A percentile compares a stretch with the other conserved stretches of the same genome.
These are phyloP conservation scores for Botryotinia convoluta DNA, from an alignment of 2,329 filamentous ascomycete species.

Conservation along the genomic window DNA sequence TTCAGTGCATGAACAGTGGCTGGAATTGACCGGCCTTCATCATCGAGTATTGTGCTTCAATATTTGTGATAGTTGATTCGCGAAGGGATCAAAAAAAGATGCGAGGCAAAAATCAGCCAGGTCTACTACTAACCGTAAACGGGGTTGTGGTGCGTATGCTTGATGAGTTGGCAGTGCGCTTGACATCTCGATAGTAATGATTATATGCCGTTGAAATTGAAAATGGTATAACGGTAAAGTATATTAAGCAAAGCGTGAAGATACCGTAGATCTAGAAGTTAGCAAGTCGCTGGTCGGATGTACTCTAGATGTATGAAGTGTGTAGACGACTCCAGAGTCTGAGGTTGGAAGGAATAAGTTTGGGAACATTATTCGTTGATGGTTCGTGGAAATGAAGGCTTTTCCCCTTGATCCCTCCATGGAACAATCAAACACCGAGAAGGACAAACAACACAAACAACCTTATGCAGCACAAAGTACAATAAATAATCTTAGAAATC, in stretches of 20 bases:
- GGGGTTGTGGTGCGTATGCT: constrained; percentile 46
- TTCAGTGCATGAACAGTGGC: constrained; percentile 39
- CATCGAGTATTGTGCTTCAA: constrained; percentile 27
- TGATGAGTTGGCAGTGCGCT: constrained; percentile 46
- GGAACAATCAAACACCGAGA: constrained; percentile 2
- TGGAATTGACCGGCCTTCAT: constrained; percentile 29
- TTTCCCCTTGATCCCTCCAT: not conserved
- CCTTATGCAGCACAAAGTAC: constrained; percentile 1
- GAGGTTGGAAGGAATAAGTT: not conserved
- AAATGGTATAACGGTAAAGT: constrained; percentile 39
- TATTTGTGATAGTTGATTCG: constrained; percentile 22
- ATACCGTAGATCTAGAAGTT: constrained; percentile 22
- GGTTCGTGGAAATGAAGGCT: not conserved
- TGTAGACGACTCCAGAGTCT: not conserved
- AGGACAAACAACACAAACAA: not conserved
- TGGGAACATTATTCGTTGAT: not conserved
- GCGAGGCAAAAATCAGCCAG: constrained; percentile 34
- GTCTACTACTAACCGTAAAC: constrained; percentile 36
- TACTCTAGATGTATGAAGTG: not conserved
- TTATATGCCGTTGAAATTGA: constrained; percentile 46
- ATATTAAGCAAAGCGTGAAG: constrained; percentile 35
- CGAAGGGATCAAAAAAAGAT: constrained; percentile 29
- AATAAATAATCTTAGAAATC: not conserved
- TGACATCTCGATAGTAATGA: constrained; percentile 42
- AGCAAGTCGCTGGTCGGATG: not conserved